Conservation (phyloP, 441 rosid species). For the Euphorbia celastroides region DNA sequence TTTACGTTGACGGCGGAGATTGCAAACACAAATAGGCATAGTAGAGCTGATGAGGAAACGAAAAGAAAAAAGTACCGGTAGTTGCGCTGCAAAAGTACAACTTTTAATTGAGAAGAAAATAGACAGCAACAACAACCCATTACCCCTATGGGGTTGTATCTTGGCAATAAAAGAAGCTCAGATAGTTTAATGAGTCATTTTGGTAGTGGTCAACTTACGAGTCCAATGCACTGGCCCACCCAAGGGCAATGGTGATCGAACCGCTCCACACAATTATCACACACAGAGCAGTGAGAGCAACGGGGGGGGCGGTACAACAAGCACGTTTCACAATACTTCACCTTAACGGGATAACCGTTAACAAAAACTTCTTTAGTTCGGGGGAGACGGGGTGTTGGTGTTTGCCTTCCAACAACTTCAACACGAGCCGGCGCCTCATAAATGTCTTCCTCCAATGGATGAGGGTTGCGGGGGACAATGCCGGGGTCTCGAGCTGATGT, state of each 20-base stretch:
- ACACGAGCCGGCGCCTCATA: slow-evolving; percentile 47
- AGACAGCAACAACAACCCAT: no score
- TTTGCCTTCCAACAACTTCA: slow-evolving; percentile 61
- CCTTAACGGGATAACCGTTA: slow-evolving; percentile 58
- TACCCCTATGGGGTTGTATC: no score
- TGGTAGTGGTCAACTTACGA: no score
- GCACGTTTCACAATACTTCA: slow-evolving; percentile 89
- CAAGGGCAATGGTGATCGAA: slow-evolving; percentile 96
- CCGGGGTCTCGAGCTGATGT: slow-evolving; percentile 92
- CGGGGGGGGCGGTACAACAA: slow-evolving; percentile 90
- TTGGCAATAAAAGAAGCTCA: no score
- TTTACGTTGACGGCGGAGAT: slow-evolving; percentile 80
- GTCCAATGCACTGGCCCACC: slow-evolving; percentile 95
- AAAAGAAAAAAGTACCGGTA: slow-evolving; percentile 94
- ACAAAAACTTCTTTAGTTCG: slow-evolving; percentile 71
- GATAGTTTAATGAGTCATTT: no score
- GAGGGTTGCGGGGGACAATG: slow-evolving; percentile 72
- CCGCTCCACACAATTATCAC: slow-evolving; percentile 82
- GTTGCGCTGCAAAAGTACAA: slow-evolving; percentile 62
- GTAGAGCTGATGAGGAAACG: slow-evolving; percentile 79
- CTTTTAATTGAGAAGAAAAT: slow-evolving; percentile 9
- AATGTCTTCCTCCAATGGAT: slow-evolving; percentile 87
- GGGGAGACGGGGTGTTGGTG: slow-evolving; percentile 73
- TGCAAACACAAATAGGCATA: slow-evolving; percentile 78
- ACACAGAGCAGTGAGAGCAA: slow-evolving; percentile 87